Base-by-base conservation (phyloP, 2,329 filamentous ascomycete genomes). In the Cryphonectria japonica region DNA sequence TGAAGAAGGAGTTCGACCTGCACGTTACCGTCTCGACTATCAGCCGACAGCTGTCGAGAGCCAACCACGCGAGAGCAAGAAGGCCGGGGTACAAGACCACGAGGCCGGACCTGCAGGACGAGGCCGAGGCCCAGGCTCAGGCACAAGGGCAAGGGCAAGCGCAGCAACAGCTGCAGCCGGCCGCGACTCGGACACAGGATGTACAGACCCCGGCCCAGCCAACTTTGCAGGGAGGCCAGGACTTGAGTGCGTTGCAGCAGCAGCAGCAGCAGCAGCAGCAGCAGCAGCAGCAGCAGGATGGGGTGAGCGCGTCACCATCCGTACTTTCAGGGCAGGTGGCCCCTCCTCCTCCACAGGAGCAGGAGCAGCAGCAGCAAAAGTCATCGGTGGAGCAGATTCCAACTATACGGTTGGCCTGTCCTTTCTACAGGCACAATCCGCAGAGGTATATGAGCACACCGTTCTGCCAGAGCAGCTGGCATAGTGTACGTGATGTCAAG, bases 51-150 rank as follows among this genome's bases (percentile, higher is more conserved):
- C 71, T 73, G 16, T 67, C 66, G 5, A 69, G 69, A 29, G 71
- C 71, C 19, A 67, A 70, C 34, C 63, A 69, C 39, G 66, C 69
- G 34, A 57, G 71, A n/a, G 67, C 66, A 5, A 66, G 59, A n/a
- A 69, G 69, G 60, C 67, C 71, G 22, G 71, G 71, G 19, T 72
- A 72, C 69, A 72, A 71, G 54, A 69, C 57, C 54, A 72, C 70
- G 46, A 66, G 71, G 54, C 71, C 71, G 64, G 68, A 72, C 41
- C 61, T 72, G 60, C 71, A 70, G 59, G 50, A 52, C 50, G 26
- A 46, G 37, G 68, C 52, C 39, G 39, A 57, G 16, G 59, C 43
- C 2, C 37, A 46, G 26, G 52, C 43, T 8, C 65, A 43, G 52
- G 50, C 64, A n/a, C 32, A 43, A n/a, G 63, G 32, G 29, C n/a